Evolutionary conservation across 768 basidiomycete species (phyloP).

Genomic region (Pisolithus sp.): DNA sequence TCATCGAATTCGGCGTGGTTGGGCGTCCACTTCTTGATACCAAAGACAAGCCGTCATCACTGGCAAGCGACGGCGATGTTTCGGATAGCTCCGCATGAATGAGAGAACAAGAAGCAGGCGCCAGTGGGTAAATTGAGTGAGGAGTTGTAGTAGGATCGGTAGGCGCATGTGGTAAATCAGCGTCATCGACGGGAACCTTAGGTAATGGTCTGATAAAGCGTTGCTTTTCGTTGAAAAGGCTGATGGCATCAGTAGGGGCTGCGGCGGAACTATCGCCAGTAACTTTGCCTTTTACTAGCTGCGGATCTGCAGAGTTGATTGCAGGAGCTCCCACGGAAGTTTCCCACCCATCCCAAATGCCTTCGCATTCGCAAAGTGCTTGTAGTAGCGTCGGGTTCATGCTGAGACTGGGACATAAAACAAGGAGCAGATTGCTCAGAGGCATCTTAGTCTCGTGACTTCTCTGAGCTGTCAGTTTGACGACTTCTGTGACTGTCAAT

Average conservation of each 20-base stretch:
- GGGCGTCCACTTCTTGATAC: conserved; percentile 26
- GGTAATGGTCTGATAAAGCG: conserved; percentile 19
- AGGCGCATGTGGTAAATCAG: not conserved
- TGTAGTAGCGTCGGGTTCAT: conserved; percentile 71
- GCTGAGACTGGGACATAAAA: conserved; percentile 81
- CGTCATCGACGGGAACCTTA: conserved; percentile 16
- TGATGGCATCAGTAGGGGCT: not conserved
- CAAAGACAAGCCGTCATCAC: conserved; percentile 29
- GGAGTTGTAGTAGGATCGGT: not conserved
- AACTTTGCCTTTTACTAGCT: not conserved
- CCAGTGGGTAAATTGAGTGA: conserved; percentile 1
- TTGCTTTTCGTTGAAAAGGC: conserved; percentile 8
- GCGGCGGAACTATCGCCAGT: too few relatives aligned
- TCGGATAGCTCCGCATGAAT: conserved; percentile 12
- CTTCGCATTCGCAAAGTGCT: conserved; percentile 64
- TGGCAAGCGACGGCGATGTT: conserved; percentile 15
- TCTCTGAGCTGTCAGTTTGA: conserved; percentile 64
- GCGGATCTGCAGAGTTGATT: not conserved
- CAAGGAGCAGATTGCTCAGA: conserved; percentile 77
- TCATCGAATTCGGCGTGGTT: conserved; percentile 30
- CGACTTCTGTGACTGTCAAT: conserved; percentile 72
- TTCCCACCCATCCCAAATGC: conserved; percentile 48
- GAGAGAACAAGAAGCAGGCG: conserved; percentile 2
- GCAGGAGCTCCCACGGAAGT: not conserved
- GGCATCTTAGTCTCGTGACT: conserved; percentile 86